Evolutionary conservation across 2,329 filamentous ascomycete genomes (phyloP).

Genomic region (Neocatenulostroma microsporum): DNA sequence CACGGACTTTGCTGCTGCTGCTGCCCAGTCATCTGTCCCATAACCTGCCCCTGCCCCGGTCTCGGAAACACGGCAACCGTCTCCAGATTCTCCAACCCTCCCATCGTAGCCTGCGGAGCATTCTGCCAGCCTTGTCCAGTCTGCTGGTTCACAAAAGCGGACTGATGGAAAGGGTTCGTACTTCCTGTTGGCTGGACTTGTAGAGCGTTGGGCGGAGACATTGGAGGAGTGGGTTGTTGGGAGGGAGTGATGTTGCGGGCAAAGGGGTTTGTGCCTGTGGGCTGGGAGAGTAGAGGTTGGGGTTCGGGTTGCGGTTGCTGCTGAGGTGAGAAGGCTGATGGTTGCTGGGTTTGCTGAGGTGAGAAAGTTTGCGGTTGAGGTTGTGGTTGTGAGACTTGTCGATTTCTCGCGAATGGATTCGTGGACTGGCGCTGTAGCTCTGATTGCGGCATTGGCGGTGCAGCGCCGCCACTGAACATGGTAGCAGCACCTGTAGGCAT

Average conservation of each 20-base stretch:
- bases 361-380: background rate
- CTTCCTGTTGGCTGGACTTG: conserved; percentile 73
- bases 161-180: conserved; percentile 92
- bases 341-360: conserved; percentile 12
- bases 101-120: conserved; percentile 66
- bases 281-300: conserved; percentile 46
- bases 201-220: conserved; percentile 40
- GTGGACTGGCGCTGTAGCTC: conserved; percentile 25
- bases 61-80: conserved; percentile 82
- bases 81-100: conserved; percentile 65
- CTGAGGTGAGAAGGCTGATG: conserved; percentile 16
- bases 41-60: conserved; percentile 55
- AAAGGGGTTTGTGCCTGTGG: conserved; percentile 67
- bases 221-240: conserved; percentile 31
- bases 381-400: conserved; percentile 10
- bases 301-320: conserved; percentile 26
- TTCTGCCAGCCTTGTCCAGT: conserved; percentile 86
- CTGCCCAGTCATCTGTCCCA: conserved; percentile 13
- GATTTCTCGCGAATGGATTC: conserved; percentile 56
- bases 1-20: conserved; percentile 22
- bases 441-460: conserved; percentile 9
- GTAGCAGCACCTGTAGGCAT: conserved; percentile 39
- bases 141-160: conserved; percentile 77
- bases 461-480: too few species aligned
- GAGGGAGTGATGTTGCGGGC: conserved; percentile 47